Evolutionary conservation across 208 protist genomes (phyloP).

Genomic region (Leishmania gerbilli): DNA sequence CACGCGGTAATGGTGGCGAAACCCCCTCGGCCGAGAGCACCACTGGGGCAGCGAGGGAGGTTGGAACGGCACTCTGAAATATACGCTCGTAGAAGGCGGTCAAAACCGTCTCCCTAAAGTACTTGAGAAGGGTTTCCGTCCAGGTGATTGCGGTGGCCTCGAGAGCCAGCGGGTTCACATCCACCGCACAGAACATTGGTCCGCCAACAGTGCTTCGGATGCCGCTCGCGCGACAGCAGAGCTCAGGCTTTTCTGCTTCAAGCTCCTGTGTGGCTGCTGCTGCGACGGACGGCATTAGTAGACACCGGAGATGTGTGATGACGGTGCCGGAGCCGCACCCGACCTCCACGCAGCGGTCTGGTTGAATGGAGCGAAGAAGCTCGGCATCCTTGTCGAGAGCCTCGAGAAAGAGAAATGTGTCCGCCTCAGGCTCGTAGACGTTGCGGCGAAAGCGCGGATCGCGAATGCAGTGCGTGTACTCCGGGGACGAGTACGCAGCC

Average conservation of each 20-base stretch:
- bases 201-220: slow-evolving; percentile 5
- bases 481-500: slow-evolving; percentile 55
- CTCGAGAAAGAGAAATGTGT: slow-evolving; percentile 88
- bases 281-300: slow-evolving; percentile 23
- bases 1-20: background rate
- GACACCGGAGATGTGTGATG: slow-evolving; percentile 69
- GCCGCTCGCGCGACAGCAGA: background rate
- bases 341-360: slow-evolving; percentile 72
- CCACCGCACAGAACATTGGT: slow-evolving; percentile 56
- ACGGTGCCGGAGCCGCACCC: slow-evolving; percentile 86
- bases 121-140: slow-evolving; percentile 44
- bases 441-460: slow-evolving; percentile 63
- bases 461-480: slow-evolving; percentile 86
- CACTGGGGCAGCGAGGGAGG: slow-evolving; percentile 13
- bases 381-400: slow-evolving; percentile 63
- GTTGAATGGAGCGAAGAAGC: slow-evolving; percentile 36
- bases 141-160: slow-evolving; percentile 80
- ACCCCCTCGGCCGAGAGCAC: background rate
- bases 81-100: background rate
- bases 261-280: background rate
- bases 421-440: slow-evolving; percentile 91
- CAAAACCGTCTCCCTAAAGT: slow-evolving; percentile 23
- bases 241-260: background rate
- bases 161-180: slow-evolving; percentile 85
- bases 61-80: background rate